Evolutionary conservation across 116 monocot species (phyloP).

Genomic region (Dioscorea cayenensis): DNA sequence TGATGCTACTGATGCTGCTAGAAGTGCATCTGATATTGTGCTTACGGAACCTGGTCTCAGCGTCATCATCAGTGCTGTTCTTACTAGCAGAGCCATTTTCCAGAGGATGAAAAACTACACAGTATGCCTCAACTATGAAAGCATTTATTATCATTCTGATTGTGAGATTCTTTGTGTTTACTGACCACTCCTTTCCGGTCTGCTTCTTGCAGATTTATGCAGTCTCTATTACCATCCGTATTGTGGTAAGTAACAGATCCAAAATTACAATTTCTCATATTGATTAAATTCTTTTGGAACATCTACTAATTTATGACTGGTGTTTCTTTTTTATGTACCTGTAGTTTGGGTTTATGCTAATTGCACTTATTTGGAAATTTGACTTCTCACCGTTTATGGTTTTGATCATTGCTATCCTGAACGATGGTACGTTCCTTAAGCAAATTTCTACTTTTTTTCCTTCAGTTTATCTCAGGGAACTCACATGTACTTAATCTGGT

Average conservation of each 20-base stretch:
- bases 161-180: neutral
- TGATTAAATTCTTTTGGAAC: neutral
- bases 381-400: conserved; percentile 23
- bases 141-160: neutral
- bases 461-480: neutral
- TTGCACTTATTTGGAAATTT: conserved; percentile 20
- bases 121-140: neutral
- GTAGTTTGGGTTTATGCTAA: conserved; percentile 4
- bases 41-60: conserved; percentile 31
- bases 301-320: neutral
- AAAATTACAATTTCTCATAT: neutral
- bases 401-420: conserved; percentile 23
- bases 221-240: conserved; percentile 17
- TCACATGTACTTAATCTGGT: neutral
- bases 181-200: neutral
- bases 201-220: conserved; percentile 13
- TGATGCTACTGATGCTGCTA: conserved; percentile 33
- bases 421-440: conserved; percentile 8
- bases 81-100: conserved; percentile 34
- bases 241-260: conserved; percentile 12
- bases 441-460: neutral
- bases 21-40: conserved; percentile 33
- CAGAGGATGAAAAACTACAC: conserved; percentile 43
- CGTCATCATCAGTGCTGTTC: conserved; percentile 34
- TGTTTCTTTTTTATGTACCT: conserved; percentile 2